Evolutionary conservation across 2,329 filamentous ascomycete genomes (phyloP).

Genomic region (Penicillium sp.): DNA sequence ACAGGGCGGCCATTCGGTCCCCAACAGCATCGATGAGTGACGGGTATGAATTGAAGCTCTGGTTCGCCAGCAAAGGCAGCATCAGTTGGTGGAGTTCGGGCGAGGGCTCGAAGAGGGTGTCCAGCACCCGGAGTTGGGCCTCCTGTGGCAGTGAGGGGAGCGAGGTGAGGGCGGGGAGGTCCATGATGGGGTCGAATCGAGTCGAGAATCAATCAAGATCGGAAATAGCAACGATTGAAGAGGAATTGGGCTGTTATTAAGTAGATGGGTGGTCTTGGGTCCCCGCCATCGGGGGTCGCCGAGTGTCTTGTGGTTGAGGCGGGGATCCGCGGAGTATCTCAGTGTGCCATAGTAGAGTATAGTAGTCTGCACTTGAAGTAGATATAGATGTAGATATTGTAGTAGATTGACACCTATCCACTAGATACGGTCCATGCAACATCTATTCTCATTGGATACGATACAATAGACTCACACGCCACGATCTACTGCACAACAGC

Average conservation of each 20-base stretch:
- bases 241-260: conserved; percentile 1
- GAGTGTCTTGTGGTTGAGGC: conserved; percentile 9
- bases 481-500: too few relatives aligned
- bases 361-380: background rate
- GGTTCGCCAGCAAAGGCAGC: conserved; percentile 65
- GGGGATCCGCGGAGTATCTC: conserved; percentile 6
- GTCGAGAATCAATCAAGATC: background rate
- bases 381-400: background rate
- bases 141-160: conserved; percentile 61
- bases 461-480: too few relatives aligned
- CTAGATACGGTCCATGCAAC: too few relatives aligned
- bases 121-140: conserved; percentile 62
- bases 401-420: background rate
- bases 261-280: conserved; percentile 1
- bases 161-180: conserved; percentile 62
- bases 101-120: conserved; percentile 84
- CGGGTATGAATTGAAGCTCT: conserved; percentile 68
- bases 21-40: conserved; percentile 71
- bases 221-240: background rate
- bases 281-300: conserved; percentile 24
- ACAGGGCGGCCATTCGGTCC: conserved; percentile 64
- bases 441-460: too few relatives aligned
- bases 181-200: conserved; percentile 20
- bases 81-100: conserved; percentile 73
- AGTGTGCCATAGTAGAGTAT: background rate